Percentiles rank a stretch among this genome's conserved stretches.
Evolutionary conservation across 129 eudicot genomes (phyloP).

Genomic region (Centrapalus pauciflorus): DNA sequence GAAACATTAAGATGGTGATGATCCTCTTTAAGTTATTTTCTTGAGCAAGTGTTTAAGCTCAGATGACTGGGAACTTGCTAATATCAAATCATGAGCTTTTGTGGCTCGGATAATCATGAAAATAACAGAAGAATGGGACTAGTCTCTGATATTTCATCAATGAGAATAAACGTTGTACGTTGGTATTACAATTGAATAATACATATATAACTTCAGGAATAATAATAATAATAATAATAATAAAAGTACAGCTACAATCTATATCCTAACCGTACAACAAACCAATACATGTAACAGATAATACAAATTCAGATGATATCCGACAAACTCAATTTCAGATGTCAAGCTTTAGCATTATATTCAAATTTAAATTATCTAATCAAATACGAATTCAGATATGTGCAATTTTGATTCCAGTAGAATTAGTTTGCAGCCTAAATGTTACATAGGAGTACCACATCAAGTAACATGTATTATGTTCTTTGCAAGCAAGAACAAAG

Average conservation of each 20-base stretch:
- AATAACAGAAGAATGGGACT: not conserved
- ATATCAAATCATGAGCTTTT: not conserved
- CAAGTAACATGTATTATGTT: not conserved
- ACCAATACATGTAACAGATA: not conserved
- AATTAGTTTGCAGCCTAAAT: not conserved
- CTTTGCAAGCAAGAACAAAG: not conserved
- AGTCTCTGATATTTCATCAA: not conserved
- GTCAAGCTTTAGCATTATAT: not conserved
- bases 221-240: no score
- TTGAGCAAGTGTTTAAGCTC: not conserved
- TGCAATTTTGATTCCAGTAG: not conserved
- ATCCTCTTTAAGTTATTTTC: not conserved
- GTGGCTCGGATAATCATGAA: not conserved
- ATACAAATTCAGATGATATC: not conserved
- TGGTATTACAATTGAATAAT: not conserved
- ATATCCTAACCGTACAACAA: not conserved
- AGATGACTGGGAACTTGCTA: not conserved
- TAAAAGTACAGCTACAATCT: not conserved
- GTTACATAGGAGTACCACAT: not conserved
- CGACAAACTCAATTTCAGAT: not conserved
- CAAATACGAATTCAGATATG: not conserved
- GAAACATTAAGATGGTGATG: not conserved
- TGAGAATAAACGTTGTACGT: not conserved
- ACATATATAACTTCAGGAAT: not conserved
- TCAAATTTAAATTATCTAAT: not conserved